These are phyloP conservation scores for Acanthamoeba royreba DNA, from an alignment of 208 protist genomes.

Conservation along the genomic window DNA sequence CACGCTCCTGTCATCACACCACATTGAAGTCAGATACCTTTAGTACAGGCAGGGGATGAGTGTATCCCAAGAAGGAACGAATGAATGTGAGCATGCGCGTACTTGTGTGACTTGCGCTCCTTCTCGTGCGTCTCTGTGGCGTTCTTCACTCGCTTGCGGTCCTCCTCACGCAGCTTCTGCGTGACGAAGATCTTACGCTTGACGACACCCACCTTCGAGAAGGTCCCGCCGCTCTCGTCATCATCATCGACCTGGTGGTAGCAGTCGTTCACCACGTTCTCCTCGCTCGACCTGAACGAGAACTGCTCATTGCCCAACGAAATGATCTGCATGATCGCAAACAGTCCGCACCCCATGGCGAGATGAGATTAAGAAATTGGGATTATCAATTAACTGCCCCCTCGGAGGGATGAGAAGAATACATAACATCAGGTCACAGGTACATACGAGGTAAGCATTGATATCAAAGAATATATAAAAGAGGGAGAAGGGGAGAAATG, in stretches of 20 bases:
- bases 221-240: background rate
- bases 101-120: background rate
- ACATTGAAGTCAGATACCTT: background rate
- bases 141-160: background rate
- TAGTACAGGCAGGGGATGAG: too few species aligned
- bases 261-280: background rate
- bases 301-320: background rate
- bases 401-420: too few species aligned
- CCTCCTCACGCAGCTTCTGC: slow-evolving; percentile 3
- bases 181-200: slow-evolving; percentile 28
- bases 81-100: background rate
- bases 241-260: background rate
- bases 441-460: too few species aligned
- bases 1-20: background rate
- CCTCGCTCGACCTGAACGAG: background rate
- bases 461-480: too few species aligned
- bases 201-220: slow-evolving; percentile 7
- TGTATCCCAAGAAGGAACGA: too few species aligned
- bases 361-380: too few species aligned
- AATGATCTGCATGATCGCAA: too few species aligned
- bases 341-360: too few species aligned
- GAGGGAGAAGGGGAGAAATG: background rate
- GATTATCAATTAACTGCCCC: too few species aligned
- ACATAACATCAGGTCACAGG: too few species aligned
- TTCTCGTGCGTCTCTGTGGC: background rate